Conservation (phyloP, 1,284 basidiomycete genomes). For the Exsudoporus floridanus region DNA sequence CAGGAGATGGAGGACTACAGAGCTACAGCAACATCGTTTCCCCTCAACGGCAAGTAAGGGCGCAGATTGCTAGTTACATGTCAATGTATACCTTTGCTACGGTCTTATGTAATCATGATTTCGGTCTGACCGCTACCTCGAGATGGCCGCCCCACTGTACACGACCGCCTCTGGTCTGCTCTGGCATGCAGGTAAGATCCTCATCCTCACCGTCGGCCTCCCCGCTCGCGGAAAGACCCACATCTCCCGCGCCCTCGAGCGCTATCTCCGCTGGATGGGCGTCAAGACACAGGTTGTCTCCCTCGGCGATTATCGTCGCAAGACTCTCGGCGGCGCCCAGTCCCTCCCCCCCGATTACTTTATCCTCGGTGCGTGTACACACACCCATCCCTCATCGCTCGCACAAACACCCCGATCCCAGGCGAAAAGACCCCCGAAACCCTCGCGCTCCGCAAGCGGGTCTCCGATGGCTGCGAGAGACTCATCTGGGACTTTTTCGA, state of each 20-base stretch:
- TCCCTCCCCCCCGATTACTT: constrained; percentile 93
- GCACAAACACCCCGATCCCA: constrained; percentile 27
- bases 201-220: constrained; percentile 88
- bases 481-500: constrained; percentile 90
- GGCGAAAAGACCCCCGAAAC: constrained; percentile 82
- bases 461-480: constrained; percentile 83
- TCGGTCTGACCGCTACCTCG: not conserved
- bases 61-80: not conserved
- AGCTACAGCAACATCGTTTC: constrained; percentile 41
- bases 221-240: constrained; percentile 97
- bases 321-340: constrained; percentile 85
- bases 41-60: constrained; percentile 17
- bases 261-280: constrained; percentile 97
- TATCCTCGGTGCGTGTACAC: constrained; percentile 58
- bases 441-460: constrained; percentile 67
- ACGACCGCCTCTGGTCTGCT: constrained; percentile 82
- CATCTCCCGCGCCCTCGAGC: constrained; percentile 91
- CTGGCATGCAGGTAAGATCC: constrained; percentile 93
- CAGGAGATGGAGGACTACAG: constrained; percentile 79
- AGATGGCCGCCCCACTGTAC: constrained; percentile 86
- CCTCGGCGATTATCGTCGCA: constrained; percentile 91
- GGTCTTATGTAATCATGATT: constrained; percentile 23
- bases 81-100: not conserved
- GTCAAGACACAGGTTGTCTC: constrained; percentile 95
- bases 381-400: not conserved